Base-by-base conservation (phyloP, 495 filamentous ascomycete species). In the Lindgomyces ingoldianus region DNA sequence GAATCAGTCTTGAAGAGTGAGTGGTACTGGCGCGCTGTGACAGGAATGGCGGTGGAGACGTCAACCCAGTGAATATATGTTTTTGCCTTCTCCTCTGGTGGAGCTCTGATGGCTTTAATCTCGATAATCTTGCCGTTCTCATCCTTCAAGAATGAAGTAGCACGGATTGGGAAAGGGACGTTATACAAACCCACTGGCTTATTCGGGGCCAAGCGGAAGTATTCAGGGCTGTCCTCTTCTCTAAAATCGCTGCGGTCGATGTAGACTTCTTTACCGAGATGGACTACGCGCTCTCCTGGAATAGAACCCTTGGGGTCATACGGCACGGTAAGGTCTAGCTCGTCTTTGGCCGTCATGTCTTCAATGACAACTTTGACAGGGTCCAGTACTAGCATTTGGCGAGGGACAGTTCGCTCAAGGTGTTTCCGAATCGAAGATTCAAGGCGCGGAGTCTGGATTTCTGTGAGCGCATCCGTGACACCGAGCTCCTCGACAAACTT, bases 171-270 rank as follows among this genome's bases (percentile, higher is more conserved):
- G 78, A 84, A 88, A 0, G 91, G 90, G 3, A 84, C 88, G 71
- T 95, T 87, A 60, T 95, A 82, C 1, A 98, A 82, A 46, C 94
- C 95, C 46, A 97, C 93, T 4, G 84, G 81, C 77, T 98, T 94
- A 62, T 89, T 90, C 0, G 93, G 93, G 0, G 95, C 90, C 24
- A 98, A 85, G 21, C 95, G 91, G 86, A 96, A 97, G 79, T 91
- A 96, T 62, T 95, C 89, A 48, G 87, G 84, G 69, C 83, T 85
- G 74, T 93, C 91, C 59, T 71, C 72, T 58, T 95, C 89, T 33
- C 94, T 84, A 81, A 97, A 98, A 74, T 98, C 94, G 36, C 83
- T 86, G 48, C 91, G 87, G 72, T 98, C 94, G 51, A 98, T 97
- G 78, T 94, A 96, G 16, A 97, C 83, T 9, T 80, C 89, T 74